Conservation (phyloP, 768 basidiomycete species). For the Guyanaporus albipodus region DNA sequence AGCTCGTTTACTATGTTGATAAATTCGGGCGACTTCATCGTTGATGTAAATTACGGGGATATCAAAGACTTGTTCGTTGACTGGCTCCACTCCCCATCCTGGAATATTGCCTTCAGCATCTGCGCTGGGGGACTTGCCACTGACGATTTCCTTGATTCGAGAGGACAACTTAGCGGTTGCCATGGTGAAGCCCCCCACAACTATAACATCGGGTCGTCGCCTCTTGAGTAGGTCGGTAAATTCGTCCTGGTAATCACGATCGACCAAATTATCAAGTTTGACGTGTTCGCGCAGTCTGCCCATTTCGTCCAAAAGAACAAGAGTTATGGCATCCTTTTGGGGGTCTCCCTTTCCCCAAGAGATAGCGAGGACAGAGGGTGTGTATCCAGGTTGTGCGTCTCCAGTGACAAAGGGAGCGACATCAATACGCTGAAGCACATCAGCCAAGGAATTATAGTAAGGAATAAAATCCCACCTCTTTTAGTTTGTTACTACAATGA, state of each 20-base stretch:
- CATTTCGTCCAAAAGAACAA: constrained; percentile 82
- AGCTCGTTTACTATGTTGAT: constrained; percentile 86
- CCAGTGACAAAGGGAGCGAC: constrained; percentile 67
- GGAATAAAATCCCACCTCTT: constrained; percentile 49
- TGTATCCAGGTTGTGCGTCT: constrained; percentile 65
- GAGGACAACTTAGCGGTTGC: constrained; percentile 69
- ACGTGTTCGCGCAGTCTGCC: constrained; percentile 89
- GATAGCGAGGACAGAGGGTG: constrained; percentile 77
- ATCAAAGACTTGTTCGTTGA: constrained; percentile 44
- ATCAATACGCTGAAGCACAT: constrained; percentile 64
- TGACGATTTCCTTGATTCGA: constrained; percentile 56
- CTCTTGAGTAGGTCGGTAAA: constrained; percentile 80
- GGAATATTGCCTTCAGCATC: constrained; percentile 19
- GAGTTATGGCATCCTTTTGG: constrained; percentile 80
- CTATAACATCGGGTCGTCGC: constrained; percentile 83
- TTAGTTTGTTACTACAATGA: constrained; percentile 63
- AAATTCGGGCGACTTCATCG: constrained; percentile 92
- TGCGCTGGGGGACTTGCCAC: constrained; percentile 24
- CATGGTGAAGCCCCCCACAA: constrained; percentile 84
- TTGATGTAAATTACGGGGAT: constrained; percentile 79
- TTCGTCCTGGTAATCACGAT: constrained; percentile 61
- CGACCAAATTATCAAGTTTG: constrained; percentile 83
- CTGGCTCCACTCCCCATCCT: constrained; percentile 29
- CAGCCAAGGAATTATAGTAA: constrained; percentile 7
- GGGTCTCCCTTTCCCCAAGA: constrained; percentile 97